Evolutionary conservation across 192 early-diverging fungal species (phyloP).

Genomic region (Nowakowskiella sp.): DNA sequence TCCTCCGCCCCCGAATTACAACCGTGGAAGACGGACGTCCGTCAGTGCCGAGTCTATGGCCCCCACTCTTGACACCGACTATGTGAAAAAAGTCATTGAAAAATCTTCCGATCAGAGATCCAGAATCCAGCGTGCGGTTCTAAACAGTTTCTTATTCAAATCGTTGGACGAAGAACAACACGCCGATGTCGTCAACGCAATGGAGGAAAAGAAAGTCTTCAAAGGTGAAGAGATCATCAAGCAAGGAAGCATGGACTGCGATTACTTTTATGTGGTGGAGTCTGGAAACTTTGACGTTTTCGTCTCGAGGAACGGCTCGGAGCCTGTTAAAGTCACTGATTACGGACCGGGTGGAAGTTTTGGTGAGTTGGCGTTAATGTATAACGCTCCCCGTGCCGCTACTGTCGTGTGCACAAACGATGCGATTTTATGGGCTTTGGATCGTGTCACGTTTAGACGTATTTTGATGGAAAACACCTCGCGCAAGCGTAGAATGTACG

Average conservation of each 20-base stretch:
- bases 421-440: conserved; percentile 89
- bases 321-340: conserved; percentile 64
- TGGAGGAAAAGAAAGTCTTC: conserved; percentile 79
- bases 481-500: conserved; percentile 92
- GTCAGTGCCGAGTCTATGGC: conserved; percentile 96
- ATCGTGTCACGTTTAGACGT: conserved; percentile 93
- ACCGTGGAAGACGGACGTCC: conserved; percentile 85
- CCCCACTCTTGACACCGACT: conserved; percentile 72
- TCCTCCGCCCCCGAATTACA: conserved; percentile 58
- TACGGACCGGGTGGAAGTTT: conserved; percentile 85
- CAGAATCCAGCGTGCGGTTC: conserved; percentile 73
- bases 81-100: conserved; percentile 75
- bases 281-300: conserved; percentile 85
- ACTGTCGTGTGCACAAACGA: conserved; percentile 83
- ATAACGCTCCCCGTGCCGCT: conserved; percentile 95
- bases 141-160: conserved; percentile 89
- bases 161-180: conserved; percentile 93
- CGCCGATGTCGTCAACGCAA: conserved; percentile 89
- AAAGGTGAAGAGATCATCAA: conserved; percentile 71
- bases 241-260: conserved; percentile 85
- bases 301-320: conserved; percentile 58
- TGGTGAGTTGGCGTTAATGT: conserved; percentile 99
- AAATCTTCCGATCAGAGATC: conserved; percentile 79
- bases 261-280: conserved; percentile 98
- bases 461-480: conserved; percentile 98